These are phyloP conservation scores for Sporobolus alterniflorus DNA, from an alignment of 202 grass and related monocot species.

Conservation along the genomic window DNA sequence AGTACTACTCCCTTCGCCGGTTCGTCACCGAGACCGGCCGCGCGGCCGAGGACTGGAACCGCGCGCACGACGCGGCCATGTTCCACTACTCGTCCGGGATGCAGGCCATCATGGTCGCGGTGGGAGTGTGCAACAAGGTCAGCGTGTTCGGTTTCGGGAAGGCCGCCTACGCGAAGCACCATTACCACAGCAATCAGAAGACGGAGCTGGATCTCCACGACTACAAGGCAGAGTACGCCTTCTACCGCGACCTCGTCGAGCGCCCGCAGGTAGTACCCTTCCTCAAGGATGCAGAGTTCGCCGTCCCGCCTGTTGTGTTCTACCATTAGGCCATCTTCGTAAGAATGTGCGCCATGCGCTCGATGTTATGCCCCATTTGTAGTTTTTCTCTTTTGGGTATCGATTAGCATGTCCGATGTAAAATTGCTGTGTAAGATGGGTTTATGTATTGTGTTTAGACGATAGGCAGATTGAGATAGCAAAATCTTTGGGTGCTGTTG, in stretches of 20 bases:
- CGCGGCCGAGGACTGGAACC: conserved; percentile 58
- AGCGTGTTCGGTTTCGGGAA: conserved; percentile 91
- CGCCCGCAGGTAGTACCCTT: conserved; percentile 83
- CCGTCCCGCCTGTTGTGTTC: conserved; percentile 73
- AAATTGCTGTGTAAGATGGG: conserved; percentile 22
- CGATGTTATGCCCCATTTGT: conserved; percentile 28
- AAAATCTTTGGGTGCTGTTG: conserved; percentile 17
- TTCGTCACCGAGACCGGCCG: conserved; percentile 66
- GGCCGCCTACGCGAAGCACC: conserved; percentile 73
- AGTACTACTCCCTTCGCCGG: conserved; percentile 88
- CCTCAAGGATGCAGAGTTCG: conserved; percentile 66
- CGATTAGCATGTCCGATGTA: conserved; percentile 26
- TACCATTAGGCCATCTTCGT: conserved; percentile 54
- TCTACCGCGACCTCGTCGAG: conserved; percentile 77
- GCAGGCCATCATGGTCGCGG: conserved; percentile 90
- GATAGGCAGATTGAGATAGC: conserved; percentile 37
- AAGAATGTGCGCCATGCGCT: conserved; percentile 3
- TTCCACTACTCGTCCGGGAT: conserved; percentile 98
- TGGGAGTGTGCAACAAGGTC: conserved; percentile 81
- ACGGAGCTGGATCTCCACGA: conserved; percentile 90
- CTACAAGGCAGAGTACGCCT: conserved; percentile 90
- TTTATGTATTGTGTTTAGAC: conserved; percentile 45
- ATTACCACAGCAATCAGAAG: conserved; percentile 95
- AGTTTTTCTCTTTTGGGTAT: neutral
- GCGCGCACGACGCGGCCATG: conserved; percentile 55